Evolutionary conservation across 768 basidiomycete species (phyloP), one percentile per base, ranked within the genome.

Genomic region (Russula sp.): DNA sequence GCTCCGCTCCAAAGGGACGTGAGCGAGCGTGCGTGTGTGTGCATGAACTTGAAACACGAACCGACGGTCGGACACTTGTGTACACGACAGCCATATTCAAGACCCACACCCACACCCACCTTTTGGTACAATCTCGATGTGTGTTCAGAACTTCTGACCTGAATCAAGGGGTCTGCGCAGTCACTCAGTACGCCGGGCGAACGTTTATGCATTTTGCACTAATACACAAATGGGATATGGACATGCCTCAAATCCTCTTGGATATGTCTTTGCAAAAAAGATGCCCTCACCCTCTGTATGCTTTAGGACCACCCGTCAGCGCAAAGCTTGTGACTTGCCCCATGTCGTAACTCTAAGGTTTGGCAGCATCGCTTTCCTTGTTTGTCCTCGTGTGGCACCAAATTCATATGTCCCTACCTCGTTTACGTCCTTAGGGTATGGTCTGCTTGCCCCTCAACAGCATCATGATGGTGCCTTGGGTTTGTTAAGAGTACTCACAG

Each of bases 391-490:
- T 18, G 32, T n/a, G 34, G 25, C 48, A 36, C 39, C 57, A 50
- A 35, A 36, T 32, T 16, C 58, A 38, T 14, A 34, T 10, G 46
- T 36, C 53, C 25, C 55, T 32, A 32, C 38, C 46, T 29, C 20
- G 32, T 56, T 56, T 56, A 56, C 55, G 48, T 43, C 55, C 10
- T 50, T 48, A 38, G n/a, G 29, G 35, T 42, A 29, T 51, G 29
- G 35, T 52, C 18, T 41, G 2, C 16, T 35, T 42, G 53, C 22
- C 35, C 42, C 47, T 56, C 47, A 36, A 49, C 34, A 51, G 48
- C 13, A 48, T 41, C 20, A 38, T 61, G 42, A 45, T 57, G 60
- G 60, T 51, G 32, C 60, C 55, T 61, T 42, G 48, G 54, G 34
- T 55, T 46, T 43, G 41, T 56, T 32, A 45, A 51, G 29, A 38